Base-by-base conservation (phyloP, 2,329 filamentous ascomycete species). In the Sclerotinia spermophila region DNA sequence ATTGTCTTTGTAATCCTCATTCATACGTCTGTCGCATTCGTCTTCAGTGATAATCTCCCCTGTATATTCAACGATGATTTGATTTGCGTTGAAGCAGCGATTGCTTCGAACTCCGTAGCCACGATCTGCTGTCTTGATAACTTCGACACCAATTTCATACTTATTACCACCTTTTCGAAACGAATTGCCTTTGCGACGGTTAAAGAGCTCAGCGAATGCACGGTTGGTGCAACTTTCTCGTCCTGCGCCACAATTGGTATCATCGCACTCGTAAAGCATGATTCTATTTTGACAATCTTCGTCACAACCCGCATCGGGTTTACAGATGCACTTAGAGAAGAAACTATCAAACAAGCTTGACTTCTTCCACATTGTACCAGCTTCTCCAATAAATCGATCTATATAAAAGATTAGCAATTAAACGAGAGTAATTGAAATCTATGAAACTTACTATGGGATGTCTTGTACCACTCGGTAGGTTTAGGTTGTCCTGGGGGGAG, bases 21-120 rank as follows among this genome's bases (percentile, higher is more conserved):
- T 93, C 94, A 98, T 97, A 69, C 96, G 90, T 61, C 92, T 88
- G 79, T 98, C 94, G 78, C 94, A 97, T 80, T 99, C 96, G 42
- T 90, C 90, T 78, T 97, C 93, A 0, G 94, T 97, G 78, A 99
- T 97, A 76, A 99, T 97, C 81, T 99, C 96, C 55, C 96, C 96
- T 0, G 94, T 95, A 79, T 99, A 99, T 79, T 99, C 96, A 82
- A 98, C 95, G 78, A 99, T 98, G 79, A 99, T 97, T 82, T 98
- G 94, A 77, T 95, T 90, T 1, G 94, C 88, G 71, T 90, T 85
- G 80, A 98, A 99, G 72, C 89, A 91, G 61, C 96, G 89, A 81
- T 95, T 97, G 79, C 92, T 93, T 72, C 96, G 91, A 65, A 99
- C 93, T 67, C 96, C 96, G 79, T 95, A 94, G 40, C 96, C 96